Evolutionary conservation across 2,329 filamentous ascomycete species (phyloP).

Genomic region (Ampelomyces quisqualis): DNA sequence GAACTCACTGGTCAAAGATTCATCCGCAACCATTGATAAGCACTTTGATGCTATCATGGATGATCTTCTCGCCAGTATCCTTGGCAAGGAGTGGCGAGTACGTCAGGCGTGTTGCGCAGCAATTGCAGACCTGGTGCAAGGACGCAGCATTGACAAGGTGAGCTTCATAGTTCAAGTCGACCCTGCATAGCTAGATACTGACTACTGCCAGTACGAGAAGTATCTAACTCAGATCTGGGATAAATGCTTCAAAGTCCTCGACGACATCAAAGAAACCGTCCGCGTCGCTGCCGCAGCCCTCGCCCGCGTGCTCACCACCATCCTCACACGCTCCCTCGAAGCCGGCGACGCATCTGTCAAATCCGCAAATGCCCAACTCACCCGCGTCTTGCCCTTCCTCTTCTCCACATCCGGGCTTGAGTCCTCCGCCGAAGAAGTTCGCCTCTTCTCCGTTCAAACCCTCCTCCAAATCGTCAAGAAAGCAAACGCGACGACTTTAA

Average conservation of each 20-base stretch:
- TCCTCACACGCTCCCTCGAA: conserved; percentile 81
- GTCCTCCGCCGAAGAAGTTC: conserved; percentile 83
- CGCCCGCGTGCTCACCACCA: conserved; percentile 80
- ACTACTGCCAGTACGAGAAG: conserved; percentile 64
- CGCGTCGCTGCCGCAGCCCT: conserved; percentile 76
- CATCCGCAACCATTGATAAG: conserved; percentile 70
- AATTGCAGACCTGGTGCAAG: conserved; percentile 83
- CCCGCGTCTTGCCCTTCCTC: conserved; percentile 85
- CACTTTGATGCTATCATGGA: conserved; percentile 88
- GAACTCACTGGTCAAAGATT: conserved; percentile 91
- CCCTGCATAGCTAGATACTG: conserved; percentile 10
- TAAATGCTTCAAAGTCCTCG: conserved; percentile 83
- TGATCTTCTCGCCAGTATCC: conserved; percentile 79
- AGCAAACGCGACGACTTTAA: conserved; percentile 70
- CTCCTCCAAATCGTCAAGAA: conserved; percentile 89
- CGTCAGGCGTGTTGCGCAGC: conserved; percentile 90
- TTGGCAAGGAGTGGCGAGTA: conserved; percentile 91
- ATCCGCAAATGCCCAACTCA: conserved; percentile 75
- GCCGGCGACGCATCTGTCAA: conserved; percentile 67
- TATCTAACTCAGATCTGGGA: conserved; percentile 85
- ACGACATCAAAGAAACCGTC: conserved; percentile 94
- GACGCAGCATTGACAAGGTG: conserved; percentile 59
- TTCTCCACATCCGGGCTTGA: conserved; percentile 87
- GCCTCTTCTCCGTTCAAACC: conserved; percentile 74
- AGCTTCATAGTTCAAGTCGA: too few relatives aligned